A percentile compares a stretch with the other conserved stretches of the same genome.
phyloP scores from a whole-genome alignment of 805 yeast species.

The Lachancea sp. region DNA sequence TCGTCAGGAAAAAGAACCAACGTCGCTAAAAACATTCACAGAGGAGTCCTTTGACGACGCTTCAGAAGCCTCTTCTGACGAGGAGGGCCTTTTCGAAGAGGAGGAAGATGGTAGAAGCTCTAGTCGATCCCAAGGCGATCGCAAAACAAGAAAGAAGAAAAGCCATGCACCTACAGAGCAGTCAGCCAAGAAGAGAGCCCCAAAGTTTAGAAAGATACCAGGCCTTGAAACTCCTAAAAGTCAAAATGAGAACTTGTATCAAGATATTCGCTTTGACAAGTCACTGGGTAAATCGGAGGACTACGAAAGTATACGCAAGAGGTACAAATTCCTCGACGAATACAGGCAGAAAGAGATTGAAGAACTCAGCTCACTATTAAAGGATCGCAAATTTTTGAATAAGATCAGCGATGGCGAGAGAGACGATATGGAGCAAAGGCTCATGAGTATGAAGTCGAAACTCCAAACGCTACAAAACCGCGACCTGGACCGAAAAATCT shows the following conservation, averaged over 20 bases:
- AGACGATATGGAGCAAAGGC: slow-evolving; percentile 45
- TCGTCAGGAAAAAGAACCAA: slow-evolving; percentile 5
- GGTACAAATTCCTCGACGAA: slow-evolving; percentile 80
- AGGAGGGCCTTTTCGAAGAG: slow-evolving; percentile 37
- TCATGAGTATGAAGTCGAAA: slow-evolving; percentile 62
- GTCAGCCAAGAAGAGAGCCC: slow-evolving; percentile 66
- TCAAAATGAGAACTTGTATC: slow-evolving; percentile 41
- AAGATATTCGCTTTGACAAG: slow-evolving; percentile 86
- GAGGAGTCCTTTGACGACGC: slow-evolving; percentile 18
- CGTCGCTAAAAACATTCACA: slow-evolving; percentile 6
- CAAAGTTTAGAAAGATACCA: slow-evolving; percentile 66
- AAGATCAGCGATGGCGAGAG: slow-evolving; percentile 40
- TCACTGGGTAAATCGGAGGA: slow-evolving; percentile 85
- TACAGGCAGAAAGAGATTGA: slow-evolving; percentile 71
- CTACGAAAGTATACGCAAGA: slow-evolving; percentile 54
- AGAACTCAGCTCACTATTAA: slow-evolving; percentile 50
- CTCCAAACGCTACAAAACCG: slow-evolving; percentile 62
- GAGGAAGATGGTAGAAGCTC: slow-evolving; percentile 18
- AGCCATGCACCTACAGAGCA: slow-evolving; percentile 88
- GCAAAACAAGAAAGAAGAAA: slow-evolving; percentile 33
- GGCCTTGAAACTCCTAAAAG: slow-evolving; percentile 46
- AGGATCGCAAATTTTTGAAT: slow-evolving; percentile 43
- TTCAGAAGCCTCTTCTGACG: slow-evolving; percentile 15
- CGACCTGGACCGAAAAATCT: slow-evolving; percentile 65
- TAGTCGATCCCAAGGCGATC: background rate